Conservation (phyloP, 2,329 filamentous ascomycete species). For the Macroventuria anomochaeta region DNA sequence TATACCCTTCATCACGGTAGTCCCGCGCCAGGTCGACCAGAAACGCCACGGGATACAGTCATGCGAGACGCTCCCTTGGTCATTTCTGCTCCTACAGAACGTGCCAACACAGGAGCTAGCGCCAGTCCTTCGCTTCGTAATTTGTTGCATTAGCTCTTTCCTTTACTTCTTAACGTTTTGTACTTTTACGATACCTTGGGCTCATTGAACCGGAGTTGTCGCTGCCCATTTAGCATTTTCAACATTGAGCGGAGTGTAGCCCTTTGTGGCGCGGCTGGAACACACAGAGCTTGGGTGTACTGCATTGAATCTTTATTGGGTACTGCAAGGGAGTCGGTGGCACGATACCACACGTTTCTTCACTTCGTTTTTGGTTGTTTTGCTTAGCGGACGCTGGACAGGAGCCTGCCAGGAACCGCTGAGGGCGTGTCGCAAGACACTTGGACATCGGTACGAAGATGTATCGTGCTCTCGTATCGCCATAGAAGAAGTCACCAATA, state of each 20-base stretch:
- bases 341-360: constrained; percentile 42
- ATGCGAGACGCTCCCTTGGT: constrained; percentile 42
- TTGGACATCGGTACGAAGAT: background rate
- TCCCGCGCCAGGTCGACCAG: constrained; percentile 41
- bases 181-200: constrained; percentile 22
- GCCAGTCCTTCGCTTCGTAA: constrained; percentile 58
- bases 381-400: constrained; percentile 2
- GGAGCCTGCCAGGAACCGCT: background rate
- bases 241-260: constrained; percentile 22
- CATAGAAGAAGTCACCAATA: background rate
- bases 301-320: constrained; percentile 25
- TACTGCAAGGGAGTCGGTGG: constrained; percentile 31
- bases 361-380: constrained; percentile 14
- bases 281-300: constrained; percentile 1
- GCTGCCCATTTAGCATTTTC: constrained; percentile 20
- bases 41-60: constrained; percentile 43
- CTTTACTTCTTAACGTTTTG: constrained; percentile 16
- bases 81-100: constrained; percentile 37
- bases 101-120: constrained; percentile 49
- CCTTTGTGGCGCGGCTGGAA: constrained; percentile 17
- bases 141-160: constrained; percentile 50
- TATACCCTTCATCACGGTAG: constrained; percentile 44
- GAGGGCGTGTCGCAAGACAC: background rate
- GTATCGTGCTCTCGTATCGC: background rate
- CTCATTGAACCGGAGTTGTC: constrained; percentile 30